Percentiles rank a stretch among this genome's conserved stretches.
phyloP scores from a whole-genome alignment of 768 basidiomycete genomes.

The Lentinus tigrinus region DNA sequence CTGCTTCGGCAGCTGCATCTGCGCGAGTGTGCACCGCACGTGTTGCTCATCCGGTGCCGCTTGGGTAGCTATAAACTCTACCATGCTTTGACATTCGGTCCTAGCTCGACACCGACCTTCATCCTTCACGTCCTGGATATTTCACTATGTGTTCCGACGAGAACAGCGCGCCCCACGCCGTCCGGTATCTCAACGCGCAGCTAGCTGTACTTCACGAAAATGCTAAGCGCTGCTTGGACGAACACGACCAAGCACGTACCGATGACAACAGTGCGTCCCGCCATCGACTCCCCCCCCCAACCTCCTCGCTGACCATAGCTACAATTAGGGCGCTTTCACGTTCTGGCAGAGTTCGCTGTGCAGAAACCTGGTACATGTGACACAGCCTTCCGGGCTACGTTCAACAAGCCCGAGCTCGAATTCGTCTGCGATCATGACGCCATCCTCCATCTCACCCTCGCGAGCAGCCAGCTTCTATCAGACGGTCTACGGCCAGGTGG shows the following conservation, averaged over 20 bases:
- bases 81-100: not conserved
- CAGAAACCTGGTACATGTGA: conserved; percentile 15
- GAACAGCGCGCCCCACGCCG: conserved; percentile 23
- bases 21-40: not conserved
- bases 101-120: not conserved
- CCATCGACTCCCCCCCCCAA: too few relatives aligned
- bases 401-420: conserved; percentile 27
- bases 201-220: conserved; percentile 23
- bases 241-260: conserved; percentile 14
- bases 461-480: conserved; percentile 24
- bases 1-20: not conserved
- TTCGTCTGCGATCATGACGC: conserved; percentile 36
- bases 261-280: conserved; percentile 21
- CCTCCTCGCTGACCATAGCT: not conserved
- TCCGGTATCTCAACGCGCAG: conserved; percentile 27
- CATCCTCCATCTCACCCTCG: conserved; percentile 26
- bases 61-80: too few relatives aligned
- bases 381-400: conserved; percentile 15
- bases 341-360: conserved; percentile 18
- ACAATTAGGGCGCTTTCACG: conserved; percentile 18
- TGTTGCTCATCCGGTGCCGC: too few relatives aligned
- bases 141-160: conserved; percentile 25
- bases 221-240: conserved; percentile 17
- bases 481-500: conserved; percentile 11
- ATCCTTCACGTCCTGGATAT: too few relatives aligned